A percentile compares a stretch with the other conserved stretches of the same genome.
phyloP scores from a whole-genome alignment of 2,329 filamentous ascomycete species.

The Sporothrix curviconia region DNA sequence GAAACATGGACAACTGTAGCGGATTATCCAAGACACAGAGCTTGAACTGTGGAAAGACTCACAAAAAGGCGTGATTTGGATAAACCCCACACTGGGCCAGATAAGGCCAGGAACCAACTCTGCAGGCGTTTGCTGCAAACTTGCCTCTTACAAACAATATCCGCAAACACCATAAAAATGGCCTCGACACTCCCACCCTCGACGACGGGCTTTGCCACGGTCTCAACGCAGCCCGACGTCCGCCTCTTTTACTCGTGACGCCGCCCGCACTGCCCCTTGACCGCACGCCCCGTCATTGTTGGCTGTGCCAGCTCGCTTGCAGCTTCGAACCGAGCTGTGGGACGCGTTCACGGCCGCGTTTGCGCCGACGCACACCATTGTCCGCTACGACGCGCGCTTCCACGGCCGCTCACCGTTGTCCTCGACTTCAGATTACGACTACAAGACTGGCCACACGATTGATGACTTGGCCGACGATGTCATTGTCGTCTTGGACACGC shows the following conservation, averaged over 20 bases:
- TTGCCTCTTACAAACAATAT: neutral
- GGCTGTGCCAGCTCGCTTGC: constrained; percentile 8
- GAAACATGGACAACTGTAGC: no score
- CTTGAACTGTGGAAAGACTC: no score
- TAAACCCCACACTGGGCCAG: neutral
- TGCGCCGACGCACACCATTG: constrained; percentile 10
- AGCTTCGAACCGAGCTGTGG: constrained; percentile 3
- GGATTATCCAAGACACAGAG: no score
- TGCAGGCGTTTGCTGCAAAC: neutral
- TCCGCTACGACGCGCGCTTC: constrained; percentile 13
- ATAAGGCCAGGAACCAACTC: neutral
- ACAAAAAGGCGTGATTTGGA: neutral
- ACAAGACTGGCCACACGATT: neutral
- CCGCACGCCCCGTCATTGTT: constrained; percentile 5
- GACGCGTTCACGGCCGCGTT: constrained; percentile 10
- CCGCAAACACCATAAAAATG: no score
- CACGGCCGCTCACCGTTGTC: constrained; percentile 12
- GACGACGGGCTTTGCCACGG: constrained; percentile 9
- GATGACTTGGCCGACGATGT: constrained; percentile 14
- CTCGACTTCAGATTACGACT: neutral
- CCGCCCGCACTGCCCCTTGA: constrained; percentile 8
- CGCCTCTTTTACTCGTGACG: constrained; percentile 12
- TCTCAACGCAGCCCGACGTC: constrained; percentile 12
- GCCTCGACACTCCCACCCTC: neutral
- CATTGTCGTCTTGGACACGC: neutral